Evolutionary conservation across 73 alveolate species (phyloP).

Genomic region (Breviolum minutum): DNA sequence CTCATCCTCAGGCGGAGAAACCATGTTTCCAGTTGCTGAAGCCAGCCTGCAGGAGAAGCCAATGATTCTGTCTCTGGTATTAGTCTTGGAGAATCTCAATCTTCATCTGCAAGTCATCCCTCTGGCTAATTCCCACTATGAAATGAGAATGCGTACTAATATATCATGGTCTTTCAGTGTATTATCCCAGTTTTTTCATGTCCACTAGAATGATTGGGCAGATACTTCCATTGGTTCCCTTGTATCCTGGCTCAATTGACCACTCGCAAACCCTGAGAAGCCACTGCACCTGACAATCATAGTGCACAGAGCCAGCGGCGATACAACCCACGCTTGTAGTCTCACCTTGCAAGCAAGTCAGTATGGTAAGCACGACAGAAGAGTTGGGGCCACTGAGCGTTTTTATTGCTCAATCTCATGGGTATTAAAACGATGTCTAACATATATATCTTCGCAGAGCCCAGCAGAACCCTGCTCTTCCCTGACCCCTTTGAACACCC

Average conservation of each 20-base stretch:
- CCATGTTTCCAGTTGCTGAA: conserved; percentile 45
- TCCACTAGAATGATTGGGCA: no score
- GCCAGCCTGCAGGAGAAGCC: conserved; percentile 34
- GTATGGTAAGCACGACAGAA: no score
- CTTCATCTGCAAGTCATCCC: not conserved
- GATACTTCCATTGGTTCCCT: no score
- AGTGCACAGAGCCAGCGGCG: conserved; percentile 27
- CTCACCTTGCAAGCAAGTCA: not conserved
- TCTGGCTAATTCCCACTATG: no score
- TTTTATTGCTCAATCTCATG: no score
- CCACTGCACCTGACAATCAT: conserved; percentile 23
- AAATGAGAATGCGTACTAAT: not conserved
- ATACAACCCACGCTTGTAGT: conserved; percentile 16
- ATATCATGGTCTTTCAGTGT: not conserved
- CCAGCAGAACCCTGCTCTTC: no score
- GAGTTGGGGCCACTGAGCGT: no score
- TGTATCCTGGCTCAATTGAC: not conserved
- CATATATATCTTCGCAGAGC: not conserved
- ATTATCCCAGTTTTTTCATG: not conserved
- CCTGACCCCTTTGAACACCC: no score
- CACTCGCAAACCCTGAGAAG: not conserved
- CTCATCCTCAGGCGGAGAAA: not conserved
- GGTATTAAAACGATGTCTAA: not conserved
- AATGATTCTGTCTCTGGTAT: not conserved
- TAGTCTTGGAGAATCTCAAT: not conserved